phyloP scores from a whole-genome alignment of 192 early-diverging fungal species.

The Dissophora ornata region DNA sequence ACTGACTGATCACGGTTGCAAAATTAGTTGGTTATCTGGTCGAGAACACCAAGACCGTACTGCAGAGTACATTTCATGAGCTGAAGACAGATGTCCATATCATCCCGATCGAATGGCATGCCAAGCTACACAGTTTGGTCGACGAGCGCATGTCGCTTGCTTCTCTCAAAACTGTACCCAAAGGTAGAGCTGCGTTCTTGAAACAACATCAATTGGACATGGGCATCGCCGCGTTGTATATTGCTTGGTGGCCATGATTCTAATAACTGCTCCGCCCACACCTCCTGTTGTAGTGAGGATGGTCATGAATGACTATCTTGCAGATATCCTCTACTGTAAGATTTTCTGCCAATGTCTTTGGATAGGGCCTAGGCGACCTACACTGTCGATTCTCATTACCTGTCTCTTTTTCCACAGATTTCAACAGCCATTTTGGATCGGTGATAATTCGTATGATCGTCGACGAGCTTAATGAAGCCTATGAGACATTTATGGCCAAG shows the following conservation, averaged over 20 bases:
- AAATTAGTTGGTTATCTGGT: conserved; percentile 38
- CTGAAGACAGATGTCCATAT: conserved; percentile 49
- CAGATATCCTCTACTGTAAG: conserved; percentile 59
- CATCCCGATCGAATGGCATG: conserved; percentile 59
- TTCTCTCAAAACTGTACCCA: conserved; percentile 58
- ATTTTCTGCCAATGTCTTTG: too few relatives aligned
- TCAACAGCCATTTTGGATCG: conserved; percentile 62
- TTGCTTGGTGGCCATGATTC: too few relatives aligned
- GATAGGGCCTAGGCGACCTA: too few relatives aligned
- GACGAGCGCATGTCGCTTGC: conserved; percentile 55
- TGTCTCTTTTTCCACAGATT: conserved; percentile 54
- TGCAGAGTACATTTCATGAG: conserved; percentile 40
- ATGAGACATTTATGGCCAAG: conserved; percentile 60
- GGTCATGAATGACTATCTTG: conserved; percentile 60
- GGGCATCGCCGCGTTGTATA: too few relatives aligned
- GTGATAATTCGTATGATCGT: conserved; percentile 66
- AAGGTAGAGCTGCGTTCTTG: too few relatives aligned
- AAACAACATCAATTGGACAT: too few relatives aligned
- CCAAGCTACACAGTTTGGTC: conserved; percentile 54
- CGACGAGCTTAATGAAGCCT: conserved; percentile 65
- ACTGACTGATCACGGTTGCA: too few relatives aligned
- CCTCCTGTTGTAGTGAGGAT: conserved; percentile 42
- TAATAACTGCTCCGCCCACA: too few relatives aligned
- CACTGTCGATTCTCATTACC: too few relatives aligned
- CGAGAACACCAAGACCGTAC: conserved; percentile 42